A percentile compares a stretch with the other conserved stretches of the same genome.
phyloP scores from a whole-genome alignment of 331 rosid species.

The Prunus yedoensis region DNA sequence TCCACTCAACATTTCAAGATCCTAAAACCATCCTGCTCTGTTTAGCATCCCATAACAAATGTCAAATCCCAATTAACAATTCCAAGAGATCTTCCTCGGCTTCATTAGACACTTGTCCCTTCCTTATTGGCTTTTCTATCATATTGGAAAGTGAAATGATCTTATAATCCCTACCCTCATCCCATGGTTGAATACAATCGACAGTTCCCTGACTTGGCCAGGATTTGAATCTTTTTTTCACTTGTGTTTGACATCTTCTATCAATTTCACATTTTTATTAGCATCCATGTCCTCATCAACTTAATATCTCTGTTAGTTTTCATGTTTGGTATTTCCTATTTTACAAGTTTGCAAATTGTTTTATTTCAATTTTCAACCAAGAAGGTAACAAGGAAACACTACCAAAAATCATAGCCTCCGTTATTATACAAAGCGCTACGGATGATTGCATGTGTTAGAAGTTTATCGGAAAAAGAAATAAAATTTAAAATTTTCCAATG shows the following conservation, averaged over 20 bases:
- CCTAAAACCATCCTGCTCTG: conserved; percentile 4
- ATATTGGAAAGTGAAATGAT: conserved; percentile 8
- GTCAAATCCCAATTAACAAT: neutral
- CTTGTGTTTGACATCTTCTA: neutral
- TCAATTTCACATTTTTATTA: neutral
- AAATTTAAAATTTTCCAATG: no score
- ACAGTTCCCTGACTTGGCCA: neutral
- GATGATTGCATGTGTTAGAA: neutral
- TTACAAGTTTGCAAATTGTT: neutral
- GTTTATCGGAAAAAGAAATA: neutral
- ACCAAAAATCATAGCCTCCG: neutral
- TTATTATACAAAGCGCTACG: neutral
- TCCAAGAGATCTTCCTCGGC: conserved; percentile 16
- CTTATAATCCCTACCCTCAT: neutral
- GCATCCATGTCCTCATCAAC: neutral
- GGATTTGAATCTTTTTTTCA: neutral
- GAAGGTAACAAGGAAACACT: neutral
- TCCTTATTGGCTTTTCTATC: conserved; percentile 11
- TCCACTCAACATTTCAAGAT: neutral
- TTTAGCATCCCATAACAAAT: neutral
- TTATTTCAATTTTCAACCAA: neutral
- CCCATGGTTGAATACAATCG: neutral
- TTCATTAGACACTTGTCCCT: conserved; percentile 13
- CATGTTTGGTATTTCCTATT: neutral
- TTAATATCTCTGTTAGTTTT: neutral